Evolutionary conservation across 2,329 filamentous ascomycete genomes (phyloP), one percentile per base, ranked within the genome.

Genomic region (Cladophialophora carrionii): DNA sequence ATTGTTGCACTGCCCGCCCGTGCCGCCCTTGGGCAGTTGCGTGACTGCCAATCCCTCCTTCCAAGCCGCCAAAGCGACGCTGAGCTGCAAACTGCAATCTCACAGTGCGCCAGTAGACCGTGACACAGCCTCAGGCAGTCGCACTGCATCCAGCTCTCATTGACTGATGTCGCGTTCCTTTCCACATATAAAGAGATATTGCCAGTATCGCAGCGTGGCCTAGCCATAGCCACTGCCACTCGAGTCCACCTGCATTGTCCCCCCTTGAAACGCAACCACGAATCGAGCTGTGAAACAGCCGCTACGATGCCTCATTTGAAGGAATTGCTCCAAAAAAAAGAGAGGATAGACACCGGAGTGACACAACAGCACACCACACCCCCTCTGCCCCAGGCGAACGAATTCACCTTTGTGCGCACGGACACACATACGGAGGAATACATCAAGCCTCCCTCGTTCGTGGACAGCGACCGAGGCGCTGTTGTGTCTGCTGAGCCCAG

Each of bases 401-500:
- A 90, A 71, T 92, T 97, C 80, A 91, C 84, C 68, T 92, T 97
- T 79, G 84, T 95, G 73, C 89, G 92, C 67, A 89, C 91, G 70
- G 94, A 96, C 74, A 96, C 93, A 0, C 79, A 87, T 70, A 87
- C 88, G 1, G 85, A 92, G 75, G 92, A 97, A 76, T 81, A 89
- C 70, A 91, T 96, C 75, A 82, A 87, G 62, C 90, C 91, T 10
- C 90, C 92, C 6, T 75, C 76, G 59, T 83, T 83, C 70, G 78
- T 78, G 14, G 81, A 80, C 63, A 31, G 26, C 17, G 58, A 54
- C n/a, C 49, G 34, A 10, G 22, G 32, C 26, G 5, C 34, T 4
- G 32, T 26, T 46, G 37, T 31, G 5, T 10, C 49, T 14, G 31
- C 49, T 14, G 54, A 57, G 24, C 67, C 67, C 32, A 64, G 52